A percentile compares a stretch with the other conserved stretches of the same genome.
These are phyloP conservation scores for Kwoniella bestiolae DNA, from an alignment of 768 basidiomycete genomes.

Conservation along the genomic window DNA sequence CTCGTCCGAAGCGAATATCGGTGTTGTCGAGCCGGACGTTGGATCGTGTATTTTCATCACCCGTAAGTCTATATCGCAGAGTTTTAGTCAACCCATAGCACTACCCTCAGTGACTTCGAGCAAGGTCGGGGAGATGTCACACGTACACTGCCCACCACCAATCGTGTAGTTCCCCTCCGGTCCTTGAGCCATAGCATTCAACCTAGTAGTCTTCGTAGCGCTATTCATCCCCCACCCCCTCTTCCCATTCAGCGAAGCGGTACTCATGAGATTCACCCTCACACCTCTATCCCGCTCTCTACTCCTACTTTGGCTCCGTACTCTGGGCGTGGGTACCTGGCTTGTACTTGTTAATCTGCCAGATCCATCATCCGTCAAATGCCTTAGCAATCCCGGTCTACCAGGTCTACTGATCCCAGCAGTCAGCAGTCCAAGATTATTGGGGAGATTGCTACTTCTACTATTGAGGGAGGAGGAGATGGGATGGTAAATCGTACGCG, in stretches of 20 bases:
- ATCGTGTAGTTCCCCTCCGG: constrained; percentile 49
- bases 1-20: constrained; percentile 15
- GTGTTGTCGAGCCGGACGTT: constrained; percentile 20
- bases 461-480: neutral
- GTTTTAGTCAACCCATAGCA: too few relatives aligned
- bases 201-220: constrained; percentile 18
- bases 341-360: constrained; percentile 7
- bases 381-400: constrained; percentile 38
- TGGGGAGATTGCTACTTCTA: neutral
- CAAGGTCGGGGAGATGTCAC: too few relatives aligned
- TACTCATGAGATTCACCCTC: constrained; percentile 29
- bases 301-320: constrained; percentile 12
- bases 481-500: constrained; percentile 28
- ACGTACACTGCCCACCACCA: constrained; percentile 50
- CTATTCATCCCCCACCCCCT: constrained; percentile 29
- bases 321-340: constrained; percentile 20
- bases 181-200: constrained; percentile 49
- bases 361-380: constrained; percentile 32
- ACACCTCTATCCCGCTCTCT: constrained; percentile 34
- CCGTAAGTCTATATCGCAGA: constrained; percentile 35
- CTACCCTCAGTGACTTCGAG: too few relatives aligned
- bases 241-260: constrained; percentile 3
- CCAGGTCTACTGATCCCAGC: constrained; percentile 17
- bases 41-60: constrained; percentile 34
- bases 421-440: neutral